Percentiles rank a stretch among this genome's conserved stretches.
Evolutionary conservation across 2,329 filamentous ascomycete species (phyloP).

Genomic region (Fusarium hostae): DNA sequence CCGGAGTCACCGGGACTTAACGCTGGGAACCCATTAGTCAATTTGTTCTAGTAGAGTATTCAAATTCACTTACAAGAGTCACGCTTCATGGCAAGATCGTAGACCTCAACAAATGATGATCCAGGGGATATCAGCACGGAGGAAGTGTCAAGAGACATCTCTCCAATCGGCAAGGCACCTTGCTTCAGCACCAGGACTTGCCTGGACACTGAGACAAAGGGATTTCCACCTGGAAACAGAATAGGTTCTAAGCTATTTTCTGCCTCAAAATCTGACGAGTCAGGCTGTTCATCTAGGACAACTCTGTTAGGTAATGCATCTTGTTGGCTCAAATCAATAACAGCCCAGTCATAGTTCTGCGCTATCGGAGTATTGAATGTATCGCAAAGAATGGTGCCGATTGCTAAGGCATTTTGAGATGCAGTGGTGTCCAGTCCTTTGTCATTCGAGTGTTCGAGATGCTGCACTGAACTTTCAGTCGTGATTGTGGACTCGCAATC

Average conservation of each 20-base stretch:
- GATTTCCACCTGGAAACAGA: fast-evolving
- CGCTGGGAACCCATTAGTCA: not conserved
- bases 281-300: fast-evolving
- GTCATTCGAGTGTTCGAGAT: not conserved
- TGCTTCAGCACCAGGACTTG: not conserved
- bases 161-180: fast-evolving
- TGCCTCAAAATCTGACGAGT: not conserved
- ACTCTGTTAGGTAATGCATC: not conserved
- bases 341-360: not conserved
- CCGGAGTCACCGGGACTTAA: not conserved
- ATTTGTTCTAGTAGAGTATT: fast-evolving
- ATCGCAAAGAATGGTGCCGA: not conserved
- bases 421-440: too few relatives aligned
- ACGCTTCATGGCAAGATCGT: not conserved
- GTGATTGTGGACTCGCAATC: not conserved
- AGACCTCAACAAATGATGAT: not conserved
- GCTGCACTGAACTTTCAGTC: not conserved
- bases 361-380: fast-evolving
- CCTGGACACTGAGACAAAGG: fast-evolving
- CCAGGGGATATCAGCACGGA: not conserved
- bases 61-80: not conserved
- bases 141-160: not conserved
- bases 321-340: not conserved
- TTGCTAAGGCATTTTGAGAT: too few relatives aligned
- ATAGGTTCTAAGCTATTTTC: fast-evolving